Conservation (phyloP, 768 basidiomycete species). For the Tulasnella sp. region DNA sequence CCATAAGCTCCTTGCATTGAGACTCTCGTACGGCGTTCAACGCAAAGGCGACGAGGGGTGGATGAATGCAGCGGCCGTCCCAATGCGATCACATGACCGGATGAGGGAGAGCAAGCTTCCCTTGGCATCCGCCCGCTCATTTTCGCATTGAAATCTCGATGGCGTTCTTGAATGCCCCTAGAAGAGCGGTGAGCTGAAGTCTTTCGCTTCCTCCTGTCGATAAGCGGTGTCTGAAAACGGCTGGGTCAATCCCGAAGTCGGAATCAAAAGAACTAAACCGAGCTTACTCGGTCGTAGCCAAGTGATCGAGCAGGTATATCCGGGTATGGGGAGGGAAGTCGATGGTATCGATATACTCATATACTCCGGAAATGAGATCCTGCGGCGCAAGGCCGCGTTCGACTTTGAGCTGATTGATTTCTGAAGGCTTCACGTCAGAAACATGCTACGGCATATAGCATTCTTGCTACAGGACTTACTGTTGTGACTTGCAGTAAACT, state of each 20-base stretch:
- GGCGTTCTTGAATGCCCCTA: conserved; percentile 88
- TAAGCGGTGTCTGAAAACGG: conserved; percentile 58
- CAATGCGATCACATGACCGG: not conserved
- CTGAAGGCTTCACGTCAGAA: conserved; percentile 31
- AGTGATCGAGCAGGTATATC: conserved; percentile 80
- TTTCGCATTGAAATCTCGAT: conserved; percentile 41
- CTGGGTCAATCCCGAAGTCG: not conserved
- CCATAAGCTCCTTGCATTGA: no score
- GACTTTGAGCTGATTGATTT: conserved; percentile 75
- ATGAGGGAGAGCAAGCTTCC: not conserved
- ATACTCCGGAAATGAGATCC: conserved; percentile 84
- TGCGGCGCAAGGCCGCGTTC: conserved; percentile 92
- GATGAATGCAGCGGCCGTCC: no score
- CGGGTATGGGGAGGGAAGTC: conserved; percentile 79
- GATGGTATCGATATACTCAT: conserved; percentile 78
- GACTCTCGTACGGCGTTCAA: no score
- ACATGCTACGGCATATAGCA: not conserved
- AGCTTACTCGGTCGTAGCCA: conserved; percentile 90
- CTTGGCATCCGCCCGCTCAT: not conserved
- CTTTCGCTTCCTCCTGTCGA: conserved; percentile 91
- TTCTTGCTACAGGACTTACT: conserved; percentile 34
- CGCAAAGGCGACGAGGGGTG: no score
- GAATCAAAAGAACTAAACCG: not conserved
- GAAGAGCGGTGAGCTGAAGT: conserved; percentile 80
- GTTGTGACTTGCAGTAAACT: conserved; percentile 84